A percentile compares a stretch with the other conserved stretches of the same genome.
Conservation (phyloP, 208 protist genomes). For the Porcisia deanei region DNA sequence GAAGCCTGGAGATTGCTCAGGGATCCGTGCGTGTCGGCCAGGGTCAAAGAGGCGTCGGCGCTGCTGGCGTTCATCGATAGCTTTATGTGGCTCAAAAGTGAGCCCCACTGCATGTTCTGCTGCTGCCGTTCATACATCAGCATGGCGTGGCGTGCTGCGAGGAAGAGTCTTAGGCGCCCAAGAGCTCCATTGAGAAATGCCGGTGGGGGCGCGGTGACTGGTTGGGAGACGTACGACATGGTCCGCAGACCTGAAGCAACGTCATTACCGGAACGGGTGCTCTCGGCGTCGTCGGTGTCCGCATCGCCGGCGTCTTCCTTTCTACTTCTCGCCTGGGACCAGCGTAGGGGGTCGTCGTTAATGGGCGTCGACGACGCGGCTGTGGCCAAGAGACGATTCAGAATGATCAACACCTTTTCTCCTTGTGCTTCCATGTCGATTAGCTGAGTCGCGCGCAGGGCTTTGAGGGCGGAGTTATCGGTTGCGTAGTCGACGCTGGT, state of each 20-base stretch:
- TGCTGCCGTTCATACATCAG: conserved; percentile 27
- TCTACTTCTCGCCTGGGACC: background rate
- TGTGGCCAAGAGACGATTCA: conserved; percentile 7
- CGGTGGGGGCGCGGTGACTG: background rate
- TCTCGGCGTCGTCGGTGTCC: background rate
- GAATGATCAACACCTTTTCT: background rate
- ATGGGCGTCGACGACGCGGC: background rate
- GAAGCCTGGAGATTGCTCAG: background rate
- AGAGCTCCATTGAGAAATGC: conserved; percentile 24
- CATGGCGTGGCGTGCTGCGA: conserved; percentile 23
- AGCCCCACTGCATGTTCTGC: conserved; percentile 24
- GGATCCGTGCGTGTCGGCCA: background rate
- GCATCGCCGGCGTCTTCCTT: background rate
- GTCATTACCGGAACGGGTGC: background rate
- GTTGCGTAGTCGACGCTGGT: background rate
- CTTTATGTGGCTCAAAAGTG: conserved; percentile 10
- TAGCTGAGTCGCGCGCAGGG: conserved; percentile 5
- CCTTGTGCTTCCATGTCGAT: conserved; percentile 4
- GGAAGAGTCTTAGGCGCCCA: conserved; percentile 17
- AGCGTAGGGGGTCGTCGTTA: background rate
- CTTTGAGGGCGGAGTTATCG: background rate
- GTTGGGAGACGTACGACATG: background rate
- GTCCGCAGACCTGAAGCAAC: background rate
- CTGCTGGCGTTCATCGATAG: background rate
- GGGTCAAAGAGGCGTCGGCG: background rate